Evolutionary conservation across 2,329 filamentous ascomycete genomes (phyloP).

Genomic region (Byssoonygena ceratinophila): DNA sequence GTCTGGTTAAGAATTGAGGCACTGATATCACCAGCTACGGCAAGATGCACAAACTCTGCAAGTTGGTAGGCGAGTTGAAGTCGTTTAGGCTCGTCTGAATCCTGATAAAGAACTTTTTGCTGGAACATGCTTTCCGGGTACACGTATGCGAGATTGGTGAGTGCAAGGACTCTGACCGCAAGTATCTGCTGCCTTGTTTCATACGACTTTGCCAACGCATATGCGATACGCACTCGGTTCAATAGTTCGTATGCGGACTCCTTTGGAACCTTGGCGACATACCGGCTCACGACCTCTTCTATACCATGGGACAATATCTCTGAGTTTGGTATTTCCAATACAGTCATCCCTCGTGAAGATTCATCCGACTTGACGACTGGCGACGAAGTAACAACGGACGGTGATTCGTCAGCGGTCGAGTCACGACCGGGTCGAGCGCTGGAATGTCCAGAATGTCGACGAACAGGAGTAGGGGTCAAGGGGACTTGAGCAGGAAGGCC

Average conservation of each 20-base stretch:
- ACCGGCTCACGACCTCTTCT: conserved; percentile 31
- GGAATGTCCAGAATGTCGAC: conserved; percentile 51
- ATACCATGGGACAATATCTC: conserved; percentile 32
- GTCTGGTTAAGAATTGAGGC: conserved; percentile 72
- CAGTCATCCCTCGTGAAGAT: conserved; percentile 38
- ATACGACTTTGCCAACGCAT: conserved; percentile 58
- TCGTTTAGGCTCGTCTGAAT: conserved; percentile 77
- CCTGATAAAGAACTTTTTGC: conserved; percentile 74
- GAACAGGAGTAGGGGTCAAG: conserved; percentile 63
- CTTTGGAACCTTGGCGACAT: conserved; percentile 56
- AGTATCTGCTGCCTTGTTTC: conserved; percentile 64
- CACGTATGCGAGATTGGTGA: conserved; percentile 85
- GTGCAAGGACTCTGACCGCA: conserved; percentile 69
- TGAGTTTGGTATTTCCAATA: conserved; percentile 52
- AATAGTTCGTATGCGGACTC: conserved; percentile 73
- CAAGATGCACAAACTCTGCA: conserved; percentile 79
- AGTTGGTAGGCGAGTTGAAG: conserved; percentile 88
- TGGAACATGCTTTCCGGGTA: conserved; percentile 73
- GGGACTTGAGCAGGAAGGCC: conserved; percentile 42
- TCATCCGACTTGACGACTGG: conserved; percentile 30
- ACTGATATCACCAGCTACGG: conserved; percentile 54
- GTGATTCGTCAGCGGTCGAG: conserved; percentile 38
- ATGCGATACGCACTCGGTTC: conserved; percentile 70
- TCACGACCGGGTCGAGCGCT: conserved; percentile 44
- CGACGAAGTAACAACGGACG: conserved; percentile 39